A percentile compares a stretch with the other conserved stretches of the same genome.
phyloP scores from a whole-genome alignment of 1,284 basidiomycete species.

The Cryptococcus maquisensis region DNA sequence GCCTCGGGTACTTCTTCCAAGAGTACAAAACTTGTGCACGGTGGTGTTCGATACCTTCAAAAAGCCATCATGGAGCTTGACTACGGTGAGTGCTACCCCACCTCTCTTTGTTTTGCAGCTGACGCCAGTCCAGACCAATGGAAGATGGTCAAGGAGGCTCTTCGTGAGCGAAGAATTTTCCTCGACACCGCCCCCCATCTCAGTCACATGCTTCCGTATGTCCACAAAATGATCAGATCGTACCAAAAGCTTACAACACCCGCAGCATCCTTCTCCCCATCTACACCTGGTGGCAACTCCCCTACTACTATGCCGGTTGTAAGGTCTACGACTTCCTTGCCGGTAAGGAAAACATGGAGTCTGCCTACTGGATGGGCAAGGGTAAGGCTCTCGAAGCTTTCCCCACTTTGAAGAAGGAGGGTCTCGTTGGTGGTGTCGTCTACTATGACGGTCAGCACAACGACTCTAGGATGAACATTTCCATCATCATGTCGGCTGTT shows the following conservation, averaged over 20 bases:
- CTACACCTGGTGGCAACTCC: slow-evolving; percentile 87
- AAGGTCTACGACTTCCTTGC: slow-evolving; percentile 96
- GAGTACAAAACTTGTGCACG: slow-evolving; percentile 95
- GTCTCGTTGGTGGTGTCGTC: slow-evolving; percentile 88
- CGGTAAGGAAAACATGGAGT: slow-evolving; percentile 95
- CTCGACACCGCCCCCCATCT: slow-evolving; percentile 94
- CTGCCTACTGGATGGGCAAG: slow-evolving; percentile 88
- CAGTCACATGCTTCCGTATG: slow-evolving; percentile 73
- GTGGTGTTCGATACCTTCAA: slow-evolving; percentile 94
- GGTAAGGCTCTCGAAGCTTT: slow-evolving; percentile 90
- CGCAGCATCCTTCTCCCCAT: slow-evolving; percentile 45
- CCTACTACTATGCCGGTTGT: slow-evolving; percentile 92
- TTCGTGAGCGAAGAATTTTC: slow-evolving; percentile 90
- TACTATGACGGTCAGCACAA: slow-evolving; percentile 99
- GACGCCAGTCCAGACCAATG: slow-evolving; percentile 61
- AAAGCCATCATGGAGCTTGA: slow-evolving; percentile 95
- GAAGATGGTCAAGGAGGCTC: slow-evolving; percentile 90
- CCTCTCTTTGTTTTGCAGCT: neutral
- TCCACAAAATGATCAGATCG: slow-evolving; percentile 1
- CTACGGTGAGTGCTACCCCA: slow-evolving; percentile 60
- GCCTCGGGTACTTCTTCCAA: slow-evolving; percentile 92
- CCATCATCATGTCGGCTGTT: slow-evolving; percentile 88
- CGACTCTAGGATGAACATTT: slow-evolving; percentile 96
- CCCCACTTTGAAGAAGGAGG: slow-evolving; percentile 92
- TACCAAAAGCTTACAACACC: slow-evolving; percentile 1